Evolutionary conservation across 352 stramenopile genomes (phyloP), one percentile per base, ranked within the genome.

Genomic region (Globisporangium ultimum): DNA sequence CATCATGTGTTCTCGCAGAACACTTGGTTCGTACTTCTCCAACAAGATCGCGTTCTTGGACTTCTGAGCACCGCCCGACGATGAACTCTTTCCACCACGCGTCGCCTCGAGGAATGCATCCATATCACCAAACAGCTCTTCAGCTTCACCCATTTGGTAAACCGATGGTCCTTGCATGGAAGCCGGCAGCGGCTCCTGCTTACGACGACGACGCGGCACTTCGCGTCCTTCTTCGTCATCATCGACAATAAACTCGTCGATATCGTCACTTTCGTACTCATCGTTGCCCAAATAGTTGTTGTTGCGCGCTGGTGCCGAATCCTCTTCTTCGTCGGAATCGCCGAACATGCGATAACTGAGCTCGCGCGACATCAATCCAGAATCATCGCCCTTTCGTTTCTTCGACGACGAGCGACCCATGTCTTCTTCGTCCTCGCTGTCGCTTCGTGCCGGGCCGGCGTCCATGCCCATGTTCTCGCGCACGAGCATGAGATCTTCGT

Each of bases 1-100:
- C 87, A 96, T 96, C 84, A 94, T 93, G 65, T 93, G 84, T 42
- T 93, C 87, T 61, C 90, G 91, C 53, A 96, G 60, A 43, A 94
- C 84, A 60, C 84, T 89, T 1, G 87, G 87, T 56, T 96, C 87
- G 38, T 91, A 96, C 54, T 94, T 94, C 47, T 96, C 84, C 21
- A 96, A 55, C 41, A 96, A 43, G n/a, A 89, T 79, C 3, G 83
- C 84, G 55, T 93, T 91, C 62, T 91, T 94, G 20, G 86, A 91
- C 46, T 89, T 92, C 3, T 60, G 60, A 34, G 61, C 63, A 2
- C 18, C 41, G 0, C 63, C 53, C 20, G 61, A 46, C 6, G 61
- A n/a, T 2, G 73, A 63, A 9, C 50, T 62, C 21, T 72, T 63
- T 13, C 62, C 69, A 14, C 77, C 87, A 34, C 83, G 80, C 2